Percentiles rank a stretch among this genome's conserved stretches.
phyloP scores from a whole-genome alignment of 208 protist species.

The Trypanosoma avium region DNA sequence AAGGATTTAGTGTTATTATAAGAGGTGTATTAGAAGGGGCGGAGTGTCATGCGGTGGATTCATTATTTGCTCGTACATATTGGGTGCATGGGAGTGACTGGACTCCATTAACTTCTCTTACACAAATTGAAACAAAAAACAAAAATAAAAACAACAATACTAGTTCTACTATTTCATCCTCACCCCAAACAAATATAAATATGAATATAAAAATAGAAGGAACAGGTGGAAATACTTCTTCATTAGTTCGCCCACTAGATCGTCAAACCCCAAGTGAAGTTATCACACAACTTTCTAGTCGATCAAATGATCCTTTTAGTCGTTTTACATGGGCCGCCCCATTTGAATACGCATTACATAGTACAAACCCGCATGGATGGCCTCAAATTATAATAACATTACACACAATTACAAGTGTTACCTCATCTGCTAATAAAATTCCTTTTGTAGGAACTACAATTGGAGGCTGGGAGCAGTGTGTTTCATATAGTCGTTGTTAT shows the following conservation, averaged over 20 bases:
- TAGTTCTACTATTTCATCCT: no score
- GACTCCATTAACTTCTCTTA: slow-evolving; percentile 41
- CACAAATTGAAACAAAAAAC: no score
- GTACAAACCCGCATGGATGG: slow-evolving; percentile 83
- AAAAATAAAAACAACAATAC: no score
- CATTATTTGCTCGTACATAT: slow-evolving; percentile 81
- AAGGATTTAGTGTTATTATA: slow-evolving; percentile 75
- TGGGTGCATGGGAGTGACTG: slow-evolving; percentile 82
- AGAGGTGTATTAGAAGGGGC: slow-evolving; percentile 77
- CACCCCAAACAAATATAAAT: not conserved
- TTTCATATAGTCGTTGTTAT: slow-evolving; percentile 77
- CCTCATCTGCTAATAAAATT: slow-evolving; percentile 22
- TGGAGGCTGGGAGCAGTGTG: slow-evolving; percentile 3
- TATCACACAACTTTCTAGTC: slow-evolving; percentile 76
- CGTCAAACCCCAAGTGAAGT: slow-evolving; percentile 75
- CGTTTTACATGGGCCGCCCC: slow-evolving; percentile 73
- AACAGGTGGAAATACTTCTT: slow-evolving; percentile 1
- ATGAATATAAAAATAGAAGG: slow-evolving; percentile 5
- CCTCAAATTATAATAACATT: slow-evolving; percentile 82
- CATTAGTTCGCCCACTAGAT: slow-evolving; percentile 40
- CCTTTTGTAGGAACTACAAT: not conserved
- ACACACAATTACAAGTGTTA: slow-evolving; percentile 43
- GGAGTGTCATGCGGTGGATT: slow-evolving; percentile 63
- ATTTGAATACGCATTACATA: slow-evolving; percentile 80
- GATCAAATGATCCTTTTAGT: slow-evolving; percentile 51